Evolutionary conservation across 192 early-diverging fungal species (phyloP).

Genomic region (Podila clonocystis): DNA sequence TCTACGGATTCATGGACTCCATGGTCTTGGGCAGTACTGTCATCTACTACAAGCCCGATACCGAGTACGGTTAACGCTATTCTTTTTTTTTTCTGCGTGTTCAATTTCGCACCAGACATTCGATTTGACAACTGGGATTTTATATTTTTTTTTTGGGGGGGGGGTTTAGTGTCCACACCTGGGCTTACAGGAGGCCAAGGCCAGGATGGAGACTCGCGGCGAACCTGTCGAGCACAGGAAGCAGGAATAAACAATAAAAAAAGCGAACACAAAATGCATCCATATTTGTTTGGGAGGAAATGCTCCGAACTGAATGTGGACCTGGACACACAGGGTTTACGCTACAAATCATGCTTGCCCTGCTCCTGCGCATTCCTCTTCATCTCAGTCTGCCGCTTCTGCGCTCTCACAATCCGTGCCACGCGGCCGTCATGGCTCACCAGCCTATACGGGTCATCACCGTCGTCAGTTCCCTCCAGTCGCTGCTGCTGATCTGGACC

Average conservation of each 20-base stretch:
- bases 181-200: slow-evolving; percentile 82
- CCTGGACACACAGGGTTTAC: no score
- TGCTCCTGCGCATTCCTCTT: background rate
- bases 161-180: slow-evolving; percentile 71
- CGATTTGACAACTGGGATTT: slow-evolving; percentile 5
- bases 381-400: background rate
- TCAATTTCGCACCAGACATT: no score
- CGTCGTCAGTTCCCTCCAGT: background rate
- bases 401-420: background rate
- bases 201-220: slow-evolving; percentile 75
- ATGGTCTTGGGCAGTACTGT: slow-evolving; percentile 62
- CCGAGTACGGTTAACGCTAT: slow-evolving; percentile 61
- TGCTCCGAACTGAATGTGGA: no score
- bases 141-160: background rate
- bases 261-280: no score
- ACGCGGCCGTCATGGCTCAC: background rate
- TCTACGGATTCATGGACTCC: slow-evolving; percentile 69
- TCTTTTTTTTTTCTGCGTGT: background rate
- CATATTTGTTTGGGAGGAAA: no score
- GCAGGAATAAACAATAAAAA: slow-evolving; percentile 37
- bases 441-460: background rate
- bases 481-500: no score
- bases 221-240: slow-evolving; percentile 70
- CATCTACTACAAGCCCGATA: slow-evolving; percentile 81
- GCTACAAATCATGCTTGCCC: background rate